A percentile compares a stretch with the other conserved stretches of the same genome.
These are phyloP conservation scores for Maudiozyma humilis DNA, from an alignment of 1,139 yeast species.

Conservation along the genomic window DNA sequence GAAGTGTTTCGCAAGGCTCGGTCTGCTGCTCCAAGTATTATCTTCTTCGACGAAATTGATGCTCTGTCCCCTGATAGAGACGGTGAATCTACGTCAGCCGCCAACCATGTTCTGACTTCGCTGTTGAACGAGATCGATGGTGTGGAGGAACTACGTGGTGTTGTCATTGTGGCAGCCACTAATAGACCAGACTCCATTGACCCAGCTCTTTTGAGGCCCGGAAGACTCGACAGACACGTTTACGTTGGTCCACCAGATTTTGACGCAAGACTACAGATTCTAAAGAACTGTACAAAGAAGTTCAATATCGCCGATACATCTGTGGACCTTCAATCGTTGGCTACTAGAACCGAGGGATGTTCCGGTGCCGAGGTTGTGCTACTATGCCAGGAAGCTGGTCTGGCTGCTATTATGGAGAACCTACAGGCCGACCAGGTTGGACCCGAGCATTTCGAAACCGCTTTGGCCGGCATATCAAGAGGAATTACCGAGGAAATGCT, in stretches of 20 bases:
- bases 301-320: slow-evolving; percentile 39
- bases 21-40: slow-evolving; percentile 86
- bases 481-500: slow-evolving; percentile 84
- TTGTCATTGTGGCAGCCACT: slow-evolving; percentile 89
- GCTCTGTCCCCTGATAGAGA: slow-evolving; percentile 76
- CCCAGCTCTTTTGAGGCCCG: slow-evolving; percentile 86
- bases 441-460: slow-evolving; percentile 61
- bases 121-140: slow-evolving; percentile 92
- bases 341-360: slow-evolving; percentile 69
- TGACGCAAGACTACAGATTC: slow-evolving; percentile 68
- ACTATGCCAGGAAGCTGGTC: slow-evolving; percentile 89
- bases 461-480: slow-evolving; percentile 55
- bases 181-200: slow-evolving; percentile 91
- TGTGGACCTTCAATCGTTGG: slow-evolving; percentile 47
- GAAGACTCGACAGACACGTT: slow-evolving; percentile 84
- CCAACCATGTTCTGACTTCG: slow-evolving; percentile 81
- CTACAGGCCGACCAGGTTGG: slow-evolving; percentile 46
- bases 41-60: slow-evolving; percentile 92
- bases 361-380: slow-evolving; percentile 95
- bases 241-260: slow-evolving; percentile 87
- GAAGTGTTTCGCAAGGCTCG: slow-evolving; percentile 88
- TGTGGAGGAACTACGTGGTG: slow-evolving; percentile 87
- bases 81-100: slow-evolving; percentile 58
- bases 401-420: slow-evolving; percentile 81
- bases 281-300: slow-evolving; percentile 55